phyloP scores from a whole-genome alignment of 2,329 filamentous ascomycete species.

The Colletotrichum sp. region DNA sequence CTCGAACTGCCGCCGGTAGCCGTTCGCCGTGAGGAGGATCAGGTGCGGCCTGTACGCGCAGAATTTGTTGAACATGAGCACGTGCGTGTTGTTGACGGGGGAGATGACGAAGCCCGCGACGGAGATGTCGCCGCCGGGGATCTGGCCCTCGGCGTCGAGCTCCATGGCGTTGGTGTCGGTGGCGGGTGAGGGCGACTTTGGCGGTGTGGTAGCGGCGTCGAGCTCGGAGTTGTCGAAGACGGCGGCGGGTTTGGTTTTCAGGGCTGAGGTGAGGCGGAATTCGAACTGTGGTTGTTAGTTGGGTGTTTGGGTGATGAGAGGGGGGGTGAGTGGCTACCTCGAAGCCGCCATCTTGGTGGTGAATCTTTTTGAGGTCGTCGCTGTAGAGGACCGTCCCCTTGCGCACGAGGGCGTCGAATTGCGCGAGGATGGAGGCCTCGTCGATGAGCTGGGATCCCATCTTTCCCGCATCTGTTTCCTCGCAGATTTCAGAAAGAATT shows the following conservation, averaged over 20 bases:
- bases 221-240: conserved; percentile 5
- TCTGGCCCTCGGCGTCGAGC: conserved; percentile 3
- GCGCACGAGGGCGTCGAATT: neutral
- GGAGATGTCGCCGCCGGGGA: conserved; percentile 44
- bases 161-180: neutral
- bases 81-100: conserved; percentile 43
- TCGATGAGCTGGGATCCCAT: neutral
- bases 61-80: conserved; percentile 53
- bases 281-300: neutral
- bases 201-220: neutral
- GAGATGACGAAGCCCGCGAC: conserved; percentile 45
- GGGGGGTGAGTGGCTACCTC: neutral
- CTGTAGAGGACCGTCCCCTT: conserved; percentile 3
- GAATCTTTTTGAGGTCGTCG: neutral
- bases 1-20: conserved; percentile 49
- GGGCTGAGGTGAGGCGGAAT: conserved; percentile 10
- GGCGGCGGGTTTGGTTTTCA: conserved; percentile 9
- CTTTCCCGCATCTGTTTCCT: neutral
- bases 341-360: neutral
- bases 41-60: conserved; percentile 52
- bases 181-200: neutral
- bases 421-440: conserved; percentile 2
- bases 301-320: neutral
- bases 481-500: no score
- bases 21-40: conserved; percentile 51